Percentiles rank a stretch among this genome's conserved stretches.
These are phyloP conservation scores for Fusarium scirpi DNA, from an alignment of 2,329 filamentous ascomycete species.

Conservation along the genomic window DNA sequence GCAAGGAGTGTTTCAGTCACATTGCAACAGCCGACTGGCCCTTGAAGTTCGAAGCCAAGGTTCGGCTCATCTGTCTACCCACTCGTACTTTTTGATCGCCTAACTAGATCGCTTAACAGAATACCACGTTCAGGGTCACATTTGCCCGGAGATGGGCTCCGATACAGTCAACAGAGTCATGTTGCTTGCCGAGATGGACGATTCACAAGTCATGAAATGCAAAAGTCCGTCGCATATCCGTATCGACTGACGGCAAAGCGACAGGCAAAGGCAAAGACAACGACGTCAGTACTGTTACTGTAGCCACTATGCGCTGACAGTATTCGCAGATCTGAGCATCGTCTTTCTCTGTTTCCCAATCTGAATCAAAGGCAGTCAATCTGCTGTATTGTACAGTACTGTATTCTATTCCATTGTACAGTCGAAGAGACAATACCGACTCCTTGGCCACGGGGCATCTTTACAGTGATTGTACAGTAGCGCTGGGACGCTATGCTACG, in stretches of 20 bases:
- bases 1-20: slow-evolving; percentile 30
- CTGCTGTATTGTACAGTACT: slow-evolving; percentile 14
- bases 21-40: slow-evolving; percentile 7
- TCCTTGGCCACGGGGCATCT: slow-evolving; percentile 34
- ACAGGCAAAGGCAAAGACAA: background rate
- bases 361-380: slow-evolving; percentile 1
- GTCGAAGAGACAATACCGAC: slow-evolving; percentile 25
- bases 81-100: background rate
- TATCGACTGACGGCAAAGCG: background rate
- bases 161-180: slow-evolving; percentile 14
- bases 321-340: background rate
- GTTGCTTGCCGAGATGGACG: background rate
- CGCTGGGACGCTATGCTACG: background rate
- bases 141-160: slow-evolving; percentile 21
- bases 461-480: background rate
- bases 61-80: slow-evolving; percentile 2
- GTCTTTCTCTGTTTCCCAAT: background rate
- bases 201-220: slow-evolving; percentile 19
- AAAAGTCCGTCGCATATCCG: background rate
- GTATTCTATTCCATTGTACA: background rate
- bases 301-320: slow-evolving; percentile 22
- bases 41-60: background rate
- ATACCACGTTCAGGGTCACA: slow-evolving; percentile 21
- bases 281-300: background rate
- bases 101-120: slow-evolving; percentile 11